Base-by-base conservation (phyloP, 148 eudicot genomes). In the Rhododendron ovatum region DNA sequence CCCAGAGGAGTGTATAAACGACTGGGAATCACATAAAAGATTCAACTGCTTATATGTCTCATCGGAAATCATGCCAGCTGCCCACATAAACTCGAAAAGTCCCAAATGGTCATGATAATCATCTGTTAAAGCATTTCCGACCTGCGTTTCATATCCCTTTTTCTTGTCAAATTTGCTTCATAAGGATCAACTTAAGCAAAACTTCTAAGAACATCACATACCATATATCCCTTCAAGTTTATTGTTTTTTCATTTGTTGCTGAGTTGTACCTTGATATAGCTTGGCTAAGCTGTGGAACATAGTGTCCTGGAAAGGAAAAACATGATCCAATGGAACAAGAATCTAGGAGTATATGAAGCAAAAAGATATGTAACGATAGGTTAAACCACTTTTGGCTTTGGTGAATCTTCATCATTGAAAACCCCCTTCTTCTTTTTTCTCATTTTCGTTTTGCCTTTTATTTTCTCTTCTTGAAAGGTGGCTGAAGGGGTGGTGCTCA, bases 221-320 rank as follows among this genome's bases (percentile, higher is more conserved):
- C 99, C 98, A 97, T 97, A 90, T 94, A 97, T 77, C 99, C 98
- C 91, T 93, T 95, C 43, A 97, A 81, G 88, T 92, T 93, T 81
- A 97, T 93, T 69, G 87, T 69, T 69, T 82, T 91, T 39, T 73
- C 84, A 78, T 80, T 83, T 88, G 82, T 82, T 12, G 86, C 93
- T 63, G 84, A 71, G 88, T 97, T 97, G 92, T 95, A 83, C 85
- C 91, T 90, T 78, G 94, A 95, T 47, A 97, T 93, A 82, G 95
- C 98, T 88, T 94, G 98, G 93, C 98, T 95, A 57, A 97, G 93
- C 89, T 97, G 99, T 85, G 99, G 98, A 53, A 95, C 95, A 91
- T 97, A 97, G 87, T 97, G 99, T 82, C 99, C 99, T 97, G 91
- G 51, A 86, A 92, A 50, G 84, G 65, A 65, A 33, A 33, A 26